These are phyloP conservation scores for Penicillium hesseltinei DNA, from an alignment of 2,329 filamentous ascomycete genomes.

Conservation along the genomic window DNA sequence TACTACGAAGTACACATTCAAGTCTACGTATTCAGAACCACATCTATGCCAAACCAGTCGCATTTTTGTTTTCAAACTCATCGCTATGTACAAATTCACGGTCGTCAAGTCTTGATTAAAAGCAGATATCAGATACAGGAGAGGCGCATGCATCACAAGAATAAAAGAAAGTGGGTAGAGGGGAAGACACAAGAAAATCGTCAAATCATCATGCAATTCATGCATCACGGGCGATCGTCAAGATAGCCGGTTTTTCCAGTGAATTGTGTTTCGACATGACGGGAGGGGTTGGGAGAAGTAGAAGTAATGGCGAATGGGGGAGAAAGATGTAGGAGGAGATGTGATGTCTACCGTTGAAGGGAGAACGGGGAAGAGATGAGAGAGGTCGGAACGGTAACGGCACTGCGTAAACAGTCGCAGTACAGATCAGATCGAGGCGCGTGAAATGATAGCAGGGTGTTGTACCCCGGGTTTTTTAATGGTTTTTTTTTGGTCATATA, in stretches of 20 bases:
- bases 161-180: not conserved
- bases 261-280: conserved; percentile 15
- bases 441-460: not conserved
- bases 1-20: too few relatives aligned
- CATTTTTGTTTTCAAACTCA: conserved; percentile 17
- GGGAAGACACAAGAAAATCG: conserved; percentile 7
- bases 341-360: not conserved
- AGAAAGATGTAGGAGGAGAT: not conserved
- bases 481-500: not conserved
- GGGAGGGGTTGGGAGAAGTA: conserved; percentile 12
- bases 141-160: conserved; percentile 20
- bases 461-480: not conserved
- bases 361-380: not conserved
- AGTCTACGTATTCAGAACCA: not conserved
- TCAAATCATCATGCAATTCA: conserved; percentile 26
- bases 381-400: not conserved
- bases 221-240: conserved; percentile 20
- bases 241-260: conserved; percentile 14
- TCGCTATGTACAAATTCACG: conserved; percentile 21
- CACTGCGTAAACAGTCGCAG: not conserved
- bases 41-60: conserved; percentile 19
- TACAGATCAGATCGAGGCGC: not conserved
- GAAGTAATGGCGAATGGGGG: not conserved
- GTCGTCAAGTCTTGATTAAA: conserved; percentile 26
- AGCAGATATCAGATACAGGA: conserved; percentile 24